Conservation (phyloP, 2,329 filamentous ascomycete genomes). For the Bipolaris cookei region DNA sequence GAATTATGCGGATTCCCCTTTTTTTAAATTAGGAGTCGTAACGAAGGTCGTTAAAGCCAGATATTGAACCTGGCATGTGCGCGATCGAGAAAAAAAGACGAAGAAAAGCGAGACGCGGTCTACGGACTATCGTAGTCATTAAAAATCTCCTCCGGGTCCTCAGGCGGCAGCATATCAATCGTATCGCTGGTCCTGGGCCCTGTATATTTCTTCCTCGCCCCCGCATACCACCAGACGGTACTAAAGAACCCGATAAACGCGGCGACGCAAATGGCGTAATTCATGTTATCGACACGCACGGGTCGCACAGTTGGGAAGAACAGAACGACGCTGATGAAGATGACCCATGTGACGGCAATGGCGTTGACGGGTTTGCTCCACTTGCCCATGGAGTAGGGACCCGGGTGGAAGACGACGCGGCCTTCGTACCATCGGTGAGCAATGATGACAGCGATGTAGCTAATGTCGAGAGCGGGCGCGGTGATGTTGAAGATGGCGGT, state of each 20-base stretch:
- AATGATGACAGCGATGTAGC: constrained; percentile 66
- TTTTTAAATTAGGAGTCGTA: background rate
- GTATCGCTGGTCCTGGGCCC: constrained; percentile 65
- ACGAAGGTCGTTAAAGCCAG: constrained; percentile 5
- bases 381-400: constrained; percentile 63
- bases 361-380: constrained; percentile 63
- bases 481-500: constrained; percentile 57
- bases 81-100: background rate
- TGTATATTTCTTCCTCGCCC: constrained; percentile 59
- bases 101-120: background rate
- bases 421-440: constrained; percentile 62
- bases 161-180: constrained; percentile 51
- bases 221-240: constrained; percentile 54
- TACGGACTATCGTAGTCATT: constrained; percentile 43
- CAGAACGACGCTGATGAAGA: constrained; percentile 67
- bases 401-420: constrained; percentile 61
- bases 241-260: constrained; percentile 58
- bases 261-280: constrained; percentile 56
- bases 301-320: constrained; percentile 57
- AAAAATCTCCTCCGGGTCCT: constrained; percentile 50
- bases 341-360: constrained; percentile 65
- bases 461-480: constrained; percentile 57
- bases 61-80: background rate
- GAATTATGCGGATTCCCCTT: no score
- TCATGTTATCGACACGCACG: constrained; percentile 55